Conservation (phyloP, 129 eudicot species). For the Calendula officinalis region DNA sequence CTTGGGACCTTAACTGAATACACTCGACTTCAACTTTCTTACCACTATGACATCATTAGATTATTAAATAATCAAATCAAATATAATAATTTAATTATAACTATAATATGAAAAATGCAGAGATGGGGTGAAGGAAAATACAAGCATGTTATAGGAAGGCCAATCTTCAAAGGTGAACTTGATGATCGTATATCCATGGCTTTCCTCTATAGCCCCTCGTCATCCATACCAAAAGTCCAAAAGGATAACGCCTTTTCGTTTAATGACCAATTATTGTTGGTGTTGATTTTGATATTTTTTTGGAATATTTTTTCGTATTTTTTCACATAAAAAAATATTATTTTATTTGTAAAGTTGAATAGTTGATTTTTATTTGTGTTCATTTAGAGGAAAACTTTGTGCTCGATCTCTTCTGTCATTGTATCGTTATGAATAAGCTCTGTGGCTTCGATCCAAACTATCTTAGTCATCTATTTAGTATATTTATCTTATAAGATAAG, state of each 20-base stretch:
- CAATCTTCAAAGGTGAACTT: slow-evolving; percentile 49
- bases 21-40: too few relatives aligned
- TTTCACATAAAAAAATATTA: neutral
- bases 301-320: slow-evolving; percentile 24
- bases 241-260: slow-evolving; percentile 25
- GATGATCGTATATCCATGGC: slow-evolving; percentile 59
- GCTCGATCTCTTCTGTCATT: slow-evolving; percentile 15
- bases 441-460: too few relatives aligned
- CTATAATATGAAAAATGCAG: slow-evolving; percentile 43
- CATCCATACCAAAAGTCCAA: slow-evolving; percentile 12
- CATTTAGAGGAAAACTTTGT: neutral
- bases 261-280: slow-evolving; percentile 23
- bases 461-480: too few relatives aligned
- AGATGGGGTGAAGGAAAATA: slow-evolving; percentile 65
- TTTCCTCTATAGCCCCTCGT: slow-evolving; percentile 64
- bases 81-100: too few relatives aligned
- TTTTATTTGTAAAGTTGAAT: neutral
- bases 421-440: neutral
- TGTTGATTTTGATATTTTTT: slow-evolving; percentile 24
- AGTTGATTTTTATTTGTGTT: neutral
- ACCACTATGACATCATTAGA: too few relatives aligned
- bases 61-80: too few relatives aligned
- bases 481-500: too few relatives aligned
- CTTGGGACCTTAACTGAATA: too few relatives aligned
- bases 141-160: slow-evolving; percentile 84